Evolutionary conservation across 371 early-diverging fungal species (phyloP).

Genomic region (Mortierella sp.): DNA sequence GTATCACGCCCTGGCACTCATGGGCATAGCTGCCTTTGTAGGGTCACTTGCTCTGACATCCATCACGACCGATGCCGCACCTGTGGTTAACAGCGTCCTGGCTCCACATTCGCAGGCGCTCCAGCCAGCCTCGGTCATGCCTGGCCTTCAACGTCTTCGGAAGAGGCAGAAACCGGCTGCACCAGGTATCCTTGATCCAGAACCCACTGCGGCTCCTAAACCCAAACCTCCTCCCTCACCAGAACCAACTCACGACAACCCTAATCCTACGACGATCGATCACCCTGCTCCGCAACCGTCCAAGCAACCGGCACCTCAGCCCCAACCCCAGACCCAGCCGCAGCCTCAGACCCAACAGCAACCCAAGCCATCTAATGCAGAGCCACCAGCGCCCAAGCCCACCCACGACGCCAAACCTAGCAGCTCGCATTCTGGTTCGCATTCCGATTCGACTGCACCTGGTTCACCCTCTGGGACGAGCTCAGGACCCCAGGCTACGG

Average conservation of each 20-base stretch:
- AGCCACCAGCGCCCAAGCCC: conserved; percentile 9
- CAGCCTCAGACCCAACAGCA: background rate
- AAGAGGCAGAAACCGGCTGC: background rate
- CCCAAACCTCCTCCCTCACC: background rate
- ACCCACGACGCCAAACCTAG: conserved; percentile 5
- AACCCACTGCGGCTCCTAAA: background rate
- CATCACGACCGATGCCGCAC: conserved; percentile 7
- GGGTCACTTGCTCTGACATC: conserved; percentile 1
- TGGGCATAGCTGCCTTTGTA: conserved; percentile 14
- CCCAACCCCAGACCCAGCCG: background rate
- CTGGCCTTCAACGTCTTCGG: background rate
- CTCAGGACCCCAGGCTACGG: conserved; percentile 5
- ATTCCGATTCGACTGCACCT: background rate
- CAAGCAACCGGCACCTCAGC: conserved; percentile 4
- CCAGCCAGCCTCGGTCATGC: background rate
- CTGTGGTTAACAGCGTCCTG: background rate
- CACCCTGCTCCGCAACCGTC: background rate
- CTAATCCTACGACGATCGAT: background rate
- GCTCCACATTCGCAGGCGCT: background rate
- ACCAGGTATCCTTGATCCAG: background rate
- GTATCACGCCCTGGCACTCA: conserved; percentile 13
- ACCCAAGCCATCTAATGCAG: conserved; percentile 5
- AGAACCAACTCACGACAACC: conserved; percentile 3
- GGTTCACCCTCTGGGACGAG: background rate
- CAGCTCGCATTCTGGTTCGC: background rate